A percentile compares a stretch with the other conserved stretches of the same genome.
Evolutionary conservation across 768 basidiomycete genomes (phyloP).

Genomic region (Cystobasidium onofrii): DNA sequence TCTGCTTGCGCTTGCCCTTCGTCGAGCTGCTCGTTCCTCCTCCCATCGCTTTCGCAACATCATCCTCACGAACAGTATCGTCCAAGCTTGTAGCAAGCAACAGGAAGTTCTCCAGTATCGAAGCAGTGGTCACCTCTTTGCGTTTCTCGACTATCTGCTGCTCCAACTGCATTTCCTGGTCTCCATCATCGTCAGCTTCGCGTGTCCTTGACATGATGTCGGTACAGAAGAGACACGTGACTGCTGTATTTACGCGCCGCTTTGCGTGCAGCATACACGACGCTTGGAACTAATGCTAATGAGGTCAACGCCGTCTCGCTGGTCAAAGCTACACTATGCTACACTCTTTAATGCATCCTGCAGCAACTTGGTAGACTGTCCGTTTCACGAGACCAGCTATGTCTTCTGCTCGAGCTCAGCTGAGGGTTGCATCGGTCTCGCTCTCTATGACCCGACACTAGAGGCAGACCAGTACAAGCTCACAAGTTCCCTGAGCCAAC

Average conservation of each 20-base stretch:
- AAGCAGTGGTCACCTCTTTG: constrained; percentile 11
- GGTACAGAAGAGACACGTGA: neutral
- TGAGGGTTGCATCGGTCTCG: too few species aligned
- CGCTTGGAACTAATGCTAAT: too few species aligned
- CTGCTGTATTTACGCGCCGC: neutral
- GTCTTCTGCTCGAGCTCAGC: too few species aligned
- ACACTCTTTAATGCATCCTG: too few species aligned
- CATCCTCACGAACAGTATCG: constrained; percentile 12
- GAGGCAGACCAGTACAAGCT: too few species aligned
- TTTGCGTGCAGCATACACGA: too few species aligned
- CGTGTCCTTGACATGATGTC: neutral
- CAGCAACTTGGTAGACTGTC: too few species aligned
- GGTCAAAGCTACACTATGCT: too few species aligned
- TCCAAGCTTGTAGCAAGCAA: constrained; percentile 16
- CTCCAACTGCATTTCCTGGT: neutral
- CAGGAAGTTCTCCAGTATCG: constrained; percentile 15
- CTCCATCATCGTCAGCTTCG: neutral
- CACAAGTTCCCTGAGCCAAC: too few species aligned
- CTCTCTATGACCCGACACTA: too few species aligned
- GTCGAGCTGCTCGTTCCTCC: constrained; percentile 14
- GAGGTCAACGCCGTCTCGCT: too few species aligned
- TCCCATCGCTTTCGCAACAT: neutral
- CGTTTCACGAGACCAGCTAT: too few species aligned
- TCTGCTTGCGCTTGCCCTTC: neutral
- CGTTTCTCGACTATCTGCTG: neutral